Base-by-base conservation (phyloP, 1,284 basidiomycete species). In the Rhodotorula sp. region DNA sequence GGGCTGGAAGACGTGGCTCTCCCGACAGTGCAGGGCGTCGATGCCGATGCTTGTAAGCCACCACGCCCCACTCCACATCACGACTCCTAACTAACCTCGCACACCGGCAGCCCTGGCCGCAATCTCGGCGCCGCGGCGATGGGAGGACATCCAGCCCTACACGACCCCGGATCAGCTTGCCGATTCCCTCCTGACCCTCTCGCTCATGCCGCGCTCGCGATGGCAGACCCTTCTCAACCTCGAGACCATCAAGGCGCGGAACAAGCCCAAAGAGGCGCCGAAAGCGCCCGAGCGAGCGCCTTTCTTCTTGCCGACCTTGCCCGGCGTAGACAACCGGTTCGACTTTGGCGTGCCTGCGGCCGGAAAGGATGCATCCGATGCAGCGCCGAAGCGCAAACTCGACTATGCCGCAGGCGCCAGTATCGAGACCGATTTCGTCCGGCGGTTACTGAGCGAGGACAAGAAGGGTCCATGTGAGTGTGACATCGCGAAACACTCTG, bases 161-260 rank as follows among this genome's bases (percentile, higher is more conserved):
- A 87, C 87, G 24, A 91, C 90, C 10, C 91, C 91, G n/a, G 87
- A 89, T 53, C 91, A 95, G 78, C 83, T 96, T 10, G 87, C 89
- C 64, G 90, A 89, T 59, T 90, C 92, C 17, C 85, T 97, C 20
- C 86, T 98, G 61, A 99, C 96, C 0, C 83, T 99, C 22, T 95
- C 94, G 6, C 84, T 95, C 37, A 86, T 99, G 64, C 95, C 96
- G 24, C 88, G 95, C 53, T 89, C 93, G 20, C 85, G 92, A 76
- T 99, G 96, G 96, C 92, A 96, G 81, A 95, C 96, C 0, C 83
- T 99, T 29, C 85, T 99, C 68, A 97, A 98, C 79, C 85, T 99
- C 48, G 96, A 99, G 76, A 89, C 93, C 49, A 98, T 99, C 77
- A 91, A 93, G 82, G 90, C 89, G 77, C 89, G 95, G 60, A 98